Base-by-base conservation (phyloP, 1,139 yeast species). In the Taphrina pruni region DNA sequence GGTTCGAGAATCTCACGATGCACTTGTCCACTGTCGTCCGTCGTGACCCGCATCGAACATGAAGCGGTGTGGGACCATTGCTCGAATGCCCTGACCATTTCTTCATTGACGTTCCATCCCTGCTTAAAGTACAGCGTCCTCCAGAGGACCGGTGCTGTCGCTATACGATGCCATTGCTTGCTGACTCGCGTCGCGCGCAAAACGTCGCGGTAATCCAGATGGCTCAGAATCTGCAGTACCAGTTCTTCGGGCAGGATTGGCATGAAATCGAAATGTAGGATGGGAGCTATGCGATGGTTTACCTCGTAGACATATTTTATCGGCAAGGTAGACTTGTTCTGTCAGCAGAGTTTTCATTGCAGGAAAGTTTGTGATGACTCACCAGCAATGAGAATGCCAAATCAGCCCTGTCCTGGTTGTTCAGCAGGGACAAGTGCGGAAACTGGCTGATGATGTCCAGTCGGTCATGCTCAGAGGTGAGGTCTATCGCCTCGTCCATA, bases 101-200 rank as follows among this genome's bases (percentile, higher is more conserved):
- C 55, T 6, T 55, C 62, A 35, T 70, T 70, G 14, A 70, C 60
- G 7, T 35, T 36, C 72, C 72, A 70, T 8, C 64, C 72, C 11
- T 70, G 64, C 32, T 50, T 68, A n/a, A 52, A 43, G 68, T 61
- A 70, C 32, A 70, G 43, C 35, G 60, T 41, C 64, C 65, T 60
- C 72, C 72, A 70, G 38, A 70, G 41, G 6, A 48, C 48, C 8
- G 72, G 70, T 32, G 69, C 58, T 20, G 64, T 66, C 45, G 72
- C 62, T 17, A 65, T 41, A 6, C 66, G 38, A 20, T 64, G 62
- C 72, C 72, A 70, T 20, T 55, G 54, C 20, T 58, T 66, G 36
- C 66, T 64, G 21, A 70, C 70, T 2, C 57, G 41, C 21, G 65
- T 60, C 12, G 69, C 62, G 4, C 56, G 48, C 8, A 70, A 48